Conservation (phyloP, 2,329 filamentous ascomycete genomes). For the Ophiostoma tasmaniense region DNA sequence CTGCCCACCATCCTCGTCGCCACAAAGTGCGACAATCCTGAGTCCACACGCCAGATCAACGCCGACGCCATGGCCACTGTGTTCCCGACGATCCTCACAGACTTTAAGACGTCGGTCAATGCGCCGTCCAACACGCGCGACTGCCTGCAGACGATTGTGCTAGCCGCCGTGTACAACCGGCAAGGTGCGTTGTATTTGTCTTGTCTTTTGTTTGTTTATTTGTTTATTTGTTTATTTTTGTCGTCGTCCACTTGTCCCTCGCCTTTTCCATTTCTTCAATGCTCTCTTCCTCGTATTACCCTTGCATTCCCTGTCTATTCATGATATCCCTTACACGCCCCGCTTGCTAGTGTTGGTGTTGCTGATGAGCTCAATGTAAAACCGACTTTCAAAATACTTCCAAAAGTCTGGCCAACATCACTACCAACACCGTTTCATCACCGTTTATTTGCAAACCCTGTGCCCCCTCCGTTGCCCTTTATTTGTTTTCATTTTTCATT, state of each 20-base stretch:
- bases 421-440: neutral
- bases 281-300: neutral
- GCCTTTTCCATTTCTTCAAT: neutral
- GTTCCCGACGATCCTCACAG: conserved; percentile 61
- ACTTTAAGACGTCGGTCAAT: conserved; percentile 64
- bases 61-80: conserved; percentile 53
- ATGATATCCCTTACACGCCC: neutral
- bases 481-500: neutral
- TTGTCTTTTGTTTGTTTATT: neutral
- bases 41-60: conserved; percentile 62
- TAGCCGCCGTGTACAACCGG: conserved; percentile 58
- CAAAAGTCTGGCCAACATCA: neutral
- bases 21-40: conserved; percentile 78
- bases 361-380: neutral
- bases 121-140: conserved; percentile 64
- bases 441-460: neutral
- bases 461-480: neutral
- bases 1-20: conserved; percentile 76
- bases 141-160: conserved; percentile 68
- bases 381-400: neutral
- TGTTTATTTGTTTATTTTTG: neutral
- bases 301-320: neutral
- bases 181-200: conserved; percentile 49
- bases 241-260: neutral
- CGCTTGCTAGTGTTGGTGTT: neutral